Evolutionary conservation across 2,329 filamentous ascomycete species (phyloP).

Genomic region (Apiospora hydei): DNA sequence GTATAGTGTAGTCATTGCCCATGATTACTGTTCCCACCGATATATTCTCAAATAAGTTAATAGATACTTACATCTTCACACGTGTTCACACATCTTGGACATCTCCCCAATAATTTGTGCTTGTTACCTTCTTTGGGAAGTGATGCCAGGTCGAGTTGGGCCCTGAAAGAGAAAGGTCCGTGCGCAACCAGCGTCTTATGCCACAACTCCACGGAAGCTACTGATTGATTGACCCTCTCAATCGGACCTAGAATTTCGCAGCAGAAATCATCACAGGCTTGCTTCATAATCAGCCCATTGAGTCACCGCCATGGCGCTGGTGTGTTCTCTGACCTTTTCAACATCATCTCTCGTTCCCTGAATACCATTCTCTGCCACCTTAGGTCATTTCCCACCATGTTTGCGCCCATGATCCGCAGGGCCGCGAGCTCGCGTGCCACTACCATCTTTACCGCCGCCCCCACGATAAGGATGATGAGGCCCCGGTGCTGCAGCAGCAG

Average conservation of each 20-base stretch:
- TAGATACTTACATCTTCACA: background rate
- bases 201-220: background rate
- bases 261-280: conserved; percentile 41
- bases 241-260: conserved; percentile 40
- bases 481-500: background rate
- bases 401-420: conserved; percentile 33
- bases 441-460: conserved; percentile 20
- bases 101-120: no score
- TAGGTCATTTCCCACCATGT: conserved; percentile 32
- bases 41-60: background rate
- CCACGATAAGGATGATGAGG: background rate
- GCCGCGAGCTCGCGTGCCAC: conserved; percentile 35
- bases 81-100: no score
- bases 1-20: background rate
- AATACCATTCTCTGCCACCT: background rate
- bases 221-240: background rate
- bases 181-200: background rate
- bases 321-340: conserved; percentile 30
- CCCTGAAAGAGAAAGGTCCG: background rate
- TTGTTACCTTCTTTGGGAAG: background rate
- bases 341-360: background rate
- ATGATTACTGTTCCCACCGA: accelerated
- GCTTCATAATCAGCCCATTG: conserved; percentile 33
- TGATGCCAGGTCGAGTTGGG: background rate
- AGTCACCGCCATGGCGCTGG: conserved; percentile 39